Evolutionary conservation across 108 stramenopile species (phyloP), one percentile per base, ranked within the genome.

Genomic region (Discostella stelligeroides): DNA sequence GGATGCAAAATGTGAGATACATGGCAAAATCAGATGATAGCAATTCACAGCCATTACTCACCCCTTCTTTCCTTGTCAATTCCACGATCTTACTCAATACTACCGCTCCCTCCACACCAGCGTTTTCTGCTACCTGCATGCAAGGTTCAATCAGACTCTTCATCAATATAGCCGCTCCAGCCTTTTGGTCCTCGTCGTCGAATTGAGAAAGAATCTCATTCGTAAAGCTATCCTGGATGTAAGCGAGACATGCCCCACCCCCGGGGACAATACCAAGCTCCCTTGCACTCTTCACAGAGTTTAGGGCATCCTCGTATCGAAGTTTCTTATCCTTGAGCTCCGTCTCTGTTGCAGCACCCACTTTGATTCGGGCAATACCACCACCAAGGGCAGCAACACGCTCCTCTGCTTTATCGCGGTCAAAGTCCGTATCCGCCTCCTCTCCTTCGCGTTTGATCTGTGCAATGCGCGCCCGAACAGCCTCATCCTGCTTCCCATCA

Each of bases 301-400:
- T 98, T 37, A 98, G 71, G 39, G 98, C 98, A 85, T 96, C 98
- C 66, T 97, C 98, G 77, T 97, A 97, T 39, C 98, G 87, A 25
- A 98, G 91, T 84, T 97, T 97, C 89, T 98, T 98, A 78, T 98
- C 98, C 92, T 97, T 98, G 46, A 98, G 76, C 75, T 98, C 98
- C 12, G 97, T 98, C 84, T 98, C 98, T 18, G 98, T 98, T 17
- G 98, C 98, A 13, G 98, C 98, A 42, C 98, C 98, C 38, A 98
- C 93, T 91, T 98, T 98, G 80, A 98, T 98, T 21, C 96, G 84
- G 39, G 96, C 96, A 72, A 97, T 97, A 40, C 98, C 98, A 34
- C 98, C 98, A 0, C 98, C 98, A 20, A 98, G 87, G 13, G 98
- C 91, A 25, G 98, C 96, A 49, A 98, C 89, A 39, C 98, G 93